A percentile compares a stretch with the other conserved stretches of the same genome.
Conservation (phyloP, 2,329 filamentous ascomycete species). For the Colletotrichum melonis region DNA sequence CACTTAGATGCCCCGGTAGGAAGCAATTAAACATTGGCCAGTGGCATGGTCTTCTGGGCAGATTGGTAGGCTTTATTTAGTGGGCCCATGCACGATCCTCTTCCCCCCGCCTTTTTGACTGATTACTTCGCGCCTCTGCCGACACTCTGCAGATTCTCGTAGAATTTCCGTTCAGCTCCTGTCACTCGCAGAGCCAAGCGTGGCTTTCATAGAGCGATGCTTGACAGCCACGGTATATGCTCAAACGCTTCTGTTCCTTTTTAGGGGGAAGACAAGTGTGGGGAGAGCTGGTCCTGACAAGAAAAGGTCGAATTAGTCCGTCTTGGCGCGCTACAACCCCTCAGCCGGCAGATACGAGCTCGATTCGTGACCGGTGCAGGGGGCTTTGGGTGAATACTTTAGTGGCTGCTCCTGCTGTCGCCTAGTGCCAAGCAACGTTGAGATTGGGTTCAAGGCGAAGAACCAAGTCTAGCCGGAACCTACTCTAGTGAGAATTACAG, state of each 20-base stretch:
- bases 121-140: background rate
- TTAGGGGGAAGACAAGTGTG: background rate
- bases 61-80: conserved; percentile 21
- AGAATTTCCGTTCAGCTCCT: background rate
- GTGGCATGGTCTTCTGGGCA: background rate
- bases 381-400: background rate
- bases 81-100: conserved; percentile 17
- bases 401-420: background rate
- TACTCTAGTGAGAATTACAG: background rate
- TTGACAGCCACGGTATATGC: background rate
- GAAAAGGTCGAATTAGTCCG: conserved; percentile 28
- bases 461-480: background rate
- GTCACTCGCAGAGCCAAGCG: background rate
- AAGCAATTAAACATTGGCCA: background rate
- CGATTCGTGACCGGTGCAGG: background rate
- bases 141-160: background rate
- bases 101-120: conserved; percentile 6
- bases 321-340: conserved; percentile 23
- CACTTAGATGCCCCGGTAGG: background rate
- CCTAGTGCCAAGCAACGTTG: background rate
- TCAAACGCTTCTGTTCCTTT: background rate
- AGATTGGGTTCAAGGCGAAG: background rate
- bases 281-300: conserved; percentile 10
- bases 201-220: background rate
- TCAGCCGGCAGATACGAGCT: conserved; percentile 23